Conservation (phyloP, 2,329 filamentous ascomycete genomes). For the Alternaria consortialis region DNA sequence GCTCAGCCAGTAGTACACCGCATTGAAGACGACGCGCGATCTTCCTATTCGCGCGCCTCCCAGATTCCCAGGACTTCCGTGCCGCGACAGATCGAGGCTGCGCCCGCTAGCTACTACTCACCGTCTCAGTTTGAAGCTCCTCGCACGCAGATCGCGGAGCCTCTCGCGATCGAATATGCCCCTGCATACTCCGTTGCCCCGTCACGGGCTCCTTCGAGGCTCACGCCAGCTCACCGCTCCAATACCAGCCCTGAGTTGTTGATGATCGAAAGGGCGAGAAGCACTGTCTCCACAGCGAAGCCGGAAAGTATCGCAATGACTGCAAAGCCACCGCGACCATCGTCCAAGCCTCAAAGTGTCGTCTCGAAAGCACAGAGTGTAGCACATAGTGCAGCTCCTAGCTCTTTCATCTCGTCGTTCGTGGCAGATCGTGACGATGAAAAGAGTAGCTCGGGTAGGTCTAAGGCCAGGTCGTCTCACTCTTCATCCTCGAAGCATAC, state of each 20-base stretch:
- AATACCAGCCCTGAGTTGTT: conserved; percentile 43
- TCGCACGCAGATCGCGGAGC: conserved; percentile 35
- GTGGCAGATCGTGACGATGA: conserved; percentile 43
- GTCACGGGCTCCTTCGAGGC: conserved; percentile 35
- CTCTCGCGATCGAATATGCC: conserved; percentile 46
- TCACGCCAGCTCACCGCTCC: conserved; percentile 38
- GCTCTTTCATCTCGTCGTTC: conserved; percentile 50
- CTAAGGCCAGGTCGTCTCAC: conserved; percentile 45
- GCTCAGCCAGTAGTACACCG: conserved; percentile 43
- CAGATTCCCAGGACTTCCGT: conserved; percentile 26
- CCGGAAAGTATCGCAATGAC: conserved; percentile 24
- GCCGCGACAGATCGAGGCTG: conserved; percentile 52
- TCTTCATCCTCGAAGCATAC: conserved; percentile 39
- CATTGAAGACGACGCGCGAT: conserved; percentile 51
- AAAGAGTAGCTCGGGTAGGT: conserved; percentile 43
- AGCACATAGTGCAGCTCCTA: conserved; percentile 28
- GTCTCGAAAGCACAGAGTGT: conserved; percentile 16
- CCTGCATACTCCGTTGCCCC: conserved; percentile 44
- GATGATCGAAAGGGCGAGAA: conserved; percentile 34
- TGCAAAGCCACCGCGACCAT: conserved; percentile 16
- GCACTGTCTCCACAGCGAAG: conserved; percentile 26
- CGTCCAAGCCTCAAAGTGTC: conserved; percentile 20
- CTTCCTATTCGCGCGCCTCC: conserved; percentile 40
- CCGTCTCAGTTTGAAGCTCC: conserved; percentile 44
- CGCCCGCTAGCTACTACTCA: conserved; percentile 46